Evolutionary conservation across 1,284 basidiomycete genomes (phyloP), one percentile per base, ranked within the genome.

Genomic region (Cryptococcus wingfieldii): DNA sequence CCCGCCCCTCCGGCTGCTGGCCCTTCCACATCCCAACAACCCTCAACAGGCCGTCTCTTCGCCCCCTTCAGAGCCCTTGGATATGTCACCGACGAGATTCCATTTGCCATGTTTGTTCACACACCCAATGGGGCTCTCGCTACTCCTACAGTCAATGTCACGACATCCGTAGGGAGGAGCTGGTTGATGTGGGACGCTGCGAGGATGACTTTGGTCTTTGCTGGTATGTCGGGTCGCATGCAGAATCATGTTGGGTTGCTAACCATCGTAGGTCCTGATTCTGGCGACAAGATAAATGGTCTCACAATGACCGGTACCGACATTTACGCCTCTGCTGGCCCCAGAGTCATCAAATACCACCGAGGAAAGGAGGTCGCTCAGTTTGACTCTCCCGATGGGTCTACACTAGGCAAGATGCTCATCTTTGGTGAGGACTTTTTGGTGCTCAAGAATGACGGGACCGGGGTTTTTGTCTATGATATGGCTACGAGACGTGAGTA

Each of bases 161-260:
- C 97, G 43, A 96, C 93, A 13, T 94, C 90, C 66, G 76, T 98
- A 5, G 95, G 95, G 14, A 84, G 82, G 60, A 86, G 89, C 64
- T 98, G 95, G 95, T 89, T 91, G 19, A 81, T 98, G 76, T 98
- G 95, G 95, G 92, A 97, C 69, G 92, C 91, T 13, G 89, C 86
- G 37, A 90, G 87, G 77, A 93, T 98, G 89, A 84, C 83, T 16
- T 78, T 98, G 47, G 80, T 98, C 47, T 98, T 98, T 72, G 91
- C 96, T 58, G 92, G 94, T 88, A 73, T 78, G 89, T 74, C 7
- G 5, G 45, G 13, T 45, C 5, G 16, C n/a, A 23, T 28, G n/a
- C 44, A 28, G 14, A 25, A 34, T 27, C 18, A 46, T n/a, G 51
- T n/a, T 34, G 47, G 49, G 37, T 47, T 31, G 16, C 9, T 52